Percentiles rank a stretch among this genome's conserved stretches.
These are phyloP conservation scores for Termitomyces sp. DNA, from an alignment of 768 basidiomycete species.

Conservation along the genomic window DNA sequence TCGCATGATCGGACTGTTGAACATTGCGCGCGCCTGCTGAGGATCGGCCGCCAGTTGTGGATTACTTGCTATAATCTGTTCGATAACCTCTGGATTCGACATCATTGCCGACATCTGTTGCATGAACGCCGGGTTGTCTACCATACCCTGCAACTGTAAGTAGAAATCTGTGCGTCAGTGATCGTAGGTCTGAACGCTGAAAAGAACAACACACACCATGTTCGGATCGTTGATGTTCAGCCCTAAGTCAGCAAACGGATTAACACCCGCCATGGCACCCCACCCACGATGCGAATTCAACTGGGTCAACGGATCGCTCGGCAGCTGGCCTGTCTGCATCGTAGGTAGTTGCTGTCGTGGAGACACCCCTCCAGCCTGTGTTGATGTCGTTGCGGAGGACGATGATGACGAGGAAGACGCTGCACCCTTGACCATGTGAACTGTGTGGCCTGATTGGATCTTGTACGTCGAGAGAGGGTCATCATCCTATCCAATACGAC, in stretches of 20 bases:
- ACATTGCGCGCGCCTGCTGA: constrained; percentile 69
- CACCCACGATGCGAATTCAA: constrained; percentile 77
- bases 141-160: constrained; percentile 73
- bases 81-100: constrained; percentile 85
- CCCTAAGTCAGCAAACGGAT: constrained; percentile 91
- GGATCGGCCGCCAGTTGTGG: constrained; percentile 75
- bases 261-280: constrained; percentile 80
- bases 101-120: constrained; percentile 87
- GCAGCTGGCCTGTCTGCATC: constrained; percentile 92
- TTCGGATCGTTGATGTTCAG: constrained; percentile 92
- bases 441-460: constrained; percentile 83
- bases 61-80: constrained; percentile 80
- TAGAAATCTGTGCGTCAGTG: no score
- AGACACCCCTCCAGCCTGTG: constrained; percentile 13
- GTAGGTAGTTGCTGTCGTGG: constrained; percentile 57
- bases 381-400: constrained; percentile 25
- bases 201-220: constrained; percentile 55
- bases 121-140: constrained; percentile 81
- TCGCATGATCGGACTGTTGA: constrained; percentile 37
- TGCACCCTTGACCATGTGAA: constrained; percentile 92
- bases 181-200: neutral
- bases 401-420: constrained; percentile 42
- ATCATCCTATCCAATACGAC: constrained; percentile 56
- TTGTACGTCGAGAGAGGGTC: constrained; percentile 83
- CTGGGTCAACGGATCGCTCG: constrained; percentile 80